Evolutionary conservation across 768 basidiomycete species (phyloP).

Genomic region (Xanthoconium stramineum): DNA sequence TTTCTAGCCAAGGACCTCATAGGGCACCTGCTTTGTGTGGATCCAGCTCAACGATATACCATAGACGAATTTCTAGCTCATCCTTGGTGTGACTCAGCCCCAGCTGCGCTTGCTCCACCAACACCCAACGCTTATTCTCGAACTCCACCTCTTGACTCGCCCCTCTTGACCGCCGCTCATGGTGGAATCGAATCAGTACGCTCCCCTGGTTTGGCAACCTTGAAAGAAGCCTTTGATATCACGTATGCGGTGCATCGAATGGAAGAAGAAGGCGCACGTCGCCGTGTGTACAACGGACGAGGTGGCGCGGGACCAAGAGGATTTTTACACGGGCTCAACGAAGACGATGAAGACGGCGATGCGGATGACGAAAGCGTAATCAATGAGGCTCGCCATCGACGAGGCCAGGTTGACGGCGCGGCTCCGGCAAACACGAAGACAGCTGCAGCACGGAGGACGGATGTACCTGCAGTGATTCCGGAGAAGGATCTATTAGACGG

Average conservation of each 20-base stretch:
- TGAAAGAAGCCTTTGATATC: slow-evolving; percentile 98
- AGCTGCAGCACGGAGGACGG: slow-evolving; percentile 9
- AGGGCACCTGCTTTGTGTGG: slow-evolving; percentile 90
- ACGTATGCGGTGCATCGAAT: slow-evolving; percentile 99
- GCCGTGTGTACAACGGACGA: slow-evolving; percentile 75
- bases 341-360: slow-evolving; percentile 76
- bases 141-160: slow-evolving; percentile 72
- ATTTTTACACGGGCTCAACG: slow-evolving; percentile 84
- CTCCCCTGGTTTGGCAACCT: slow-evolving; percentile 87
- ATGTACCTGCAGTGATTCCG: slow-evolving; percentile 5
- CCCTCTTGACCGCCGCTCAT: slow-evolving; percentile 76
- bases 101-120: slow-evolving; percentile 60
- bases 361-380: slow-evolving; percentile 49
- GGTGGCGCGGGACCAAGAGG: slow-evolving; percentile 76
- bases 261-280: slow-evolving; percentile 95
- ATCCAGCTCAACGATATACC: slow-evolving; percentile 92
- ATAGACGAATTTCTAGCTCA: slow-evolving; percentile 98
- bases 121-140: slow-evolving; percentile 54
- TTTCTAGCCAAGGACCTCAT: slow-evolving; percentile 88
- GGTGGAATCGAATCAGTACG: slow-evolving; percentile 72
- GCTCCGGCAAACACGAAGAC: slow-evolving; percentile 7
- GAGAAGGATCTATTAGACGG: slow-evolving; percentile 48
- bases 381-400: slow-evolving; percentile 44
- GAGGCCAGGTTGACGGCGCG: slow-evolving; percentile 31
- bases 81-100: slow-evolving; percentile 84